phyloP scores from a whole-genome alignment of 2,329 filamentous ascomycete species.

The Neodidymelliopsis sp. region DNA sequence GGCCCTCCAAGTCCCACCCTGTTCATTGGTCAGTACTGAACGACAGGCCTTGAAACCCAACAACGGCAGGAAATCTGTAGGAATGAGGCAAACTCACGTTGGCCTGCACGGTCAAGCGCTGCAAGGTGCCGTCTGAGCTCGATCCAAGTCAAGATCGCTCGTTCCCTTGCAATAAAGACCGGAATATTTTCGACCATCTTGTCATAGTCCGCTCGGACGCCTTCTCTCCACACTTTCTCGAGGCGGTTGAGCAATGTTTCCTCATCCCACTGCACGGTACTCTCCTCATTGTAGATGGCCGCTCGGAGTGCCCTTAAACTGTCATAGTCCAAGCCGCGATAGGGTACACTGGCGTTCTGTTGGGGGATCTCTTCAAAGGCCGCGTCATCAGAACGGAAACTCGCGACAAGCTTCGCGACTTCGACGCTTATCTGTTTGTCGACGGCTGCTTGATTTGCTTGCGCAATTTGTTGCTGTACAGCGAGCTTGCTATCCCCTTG shows the following conservation, averaged over 20 bases:
- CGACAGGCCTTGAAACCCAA: constrained; percentile 3
- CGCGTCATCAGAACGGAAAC: constrained; percentile 34
- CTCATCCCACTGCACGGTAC: constrained; percentile 34
- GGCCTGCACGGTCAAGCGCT: constrained; percentile 43
- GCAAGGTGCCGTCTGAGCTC: constrained; percentile 45
- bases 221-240: constrained; percentile 43
- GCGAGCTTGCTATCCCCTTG: constrained; percentile 23
- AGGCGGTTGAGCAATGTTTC: constrained; percentile 39
- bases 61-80: not conserved
- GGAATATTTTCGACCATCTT: constrained; percentile 38
- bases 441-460: constrained; percentile 30
- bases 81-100: constrained; percentile 34
- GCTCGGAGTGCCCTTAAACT: constrained; percentile 39
- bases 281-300: constrained; percentile 41
- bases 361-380: constrained; percentile 30
- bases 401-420: constrained; percentile 38
- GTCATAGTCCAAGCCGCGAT: constrained; percentile 41
- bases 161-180: constrained; percentile 43
- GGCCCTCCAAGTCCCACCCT: constrained; percentile 44
- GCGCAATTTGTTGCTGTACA: constrained; percentile 30
- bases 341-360: constrained; percentile 28
- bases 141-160: constrained; percentile 46
- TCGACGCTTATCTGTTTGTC: constrained; percentile 39
- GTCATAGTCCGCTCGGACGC: constrained; percentile 36
- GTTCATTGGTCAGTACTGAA: constrained; percentile 14